These are phyloP conservation scores for Cladophialophora carrionii DNA, from an alignment of 2,329 filamentous ascomycete species.

Conservation along the genomic window DNA sequence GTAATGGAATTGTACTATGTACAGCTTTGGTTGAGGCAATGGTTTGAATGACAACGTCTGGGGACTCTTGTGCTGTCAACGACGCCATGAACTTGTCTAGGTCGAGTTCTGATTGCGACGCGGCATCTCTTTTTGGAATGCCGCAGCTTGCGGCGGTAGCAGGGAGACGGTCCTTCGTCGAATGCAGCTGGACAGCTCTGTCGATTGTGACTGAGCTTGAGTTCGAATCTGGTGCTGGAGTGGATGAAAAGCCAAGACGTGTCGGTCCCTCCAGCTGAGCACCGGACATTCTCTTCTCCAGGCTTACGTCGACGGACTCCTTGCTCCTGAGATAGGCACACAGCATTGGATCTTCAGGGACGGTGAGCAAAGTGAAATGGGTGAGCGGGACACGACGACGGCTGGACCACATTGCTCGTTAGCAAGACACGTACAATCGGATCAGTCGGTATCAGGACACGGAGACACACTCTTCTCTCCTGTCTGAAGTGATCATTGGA, in stretches of 20 bases:
- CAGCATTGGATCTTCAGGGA: conserved; percentile 27
- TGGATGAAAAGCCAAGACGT: neutral
- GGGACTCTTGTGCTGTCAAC: conserved; percentile 16
- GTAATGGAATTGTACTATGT: neutral
- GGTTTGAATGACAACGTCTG: conserved; percentile 20
- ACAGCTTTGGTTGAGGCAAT: conserved; percentile 12
- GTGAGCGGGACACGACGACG: conserved; percentile 25
- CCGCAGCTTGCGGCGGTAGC: neutral
- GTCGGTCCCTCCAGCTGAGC: neutral
- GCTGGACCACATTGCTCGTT: neutral
- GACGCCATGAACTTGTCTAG: conserved; percentile 27
- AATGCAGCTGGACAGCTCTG: neutral
- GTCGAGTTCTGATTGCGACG: conserved; percentile 14
- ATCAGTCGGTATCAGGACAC: neutral
- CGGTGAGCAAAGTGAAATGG: conserved; percentile 25
- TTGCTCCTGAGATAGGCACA: conserved; percentile 20
- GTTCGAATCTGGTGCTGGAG: neutral
- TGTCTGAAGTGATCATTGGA: neutral
- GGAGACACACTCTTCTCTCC: conserved; percentile 8
- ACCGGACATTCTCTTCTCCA: conserved; percentile 12
- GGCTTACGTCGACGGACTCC: conserved; percentile 23
- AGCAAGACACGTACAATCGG: neutral
- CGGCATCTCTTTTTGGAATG: neutral
- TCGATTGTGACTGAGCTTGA: neutral
- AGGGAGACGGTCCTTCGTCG: neutral